These are phyloP conservation scores for Carallia brachiata DNA, from an alignment of 345 rosid species.

Conservation along the genomic window DNA sequence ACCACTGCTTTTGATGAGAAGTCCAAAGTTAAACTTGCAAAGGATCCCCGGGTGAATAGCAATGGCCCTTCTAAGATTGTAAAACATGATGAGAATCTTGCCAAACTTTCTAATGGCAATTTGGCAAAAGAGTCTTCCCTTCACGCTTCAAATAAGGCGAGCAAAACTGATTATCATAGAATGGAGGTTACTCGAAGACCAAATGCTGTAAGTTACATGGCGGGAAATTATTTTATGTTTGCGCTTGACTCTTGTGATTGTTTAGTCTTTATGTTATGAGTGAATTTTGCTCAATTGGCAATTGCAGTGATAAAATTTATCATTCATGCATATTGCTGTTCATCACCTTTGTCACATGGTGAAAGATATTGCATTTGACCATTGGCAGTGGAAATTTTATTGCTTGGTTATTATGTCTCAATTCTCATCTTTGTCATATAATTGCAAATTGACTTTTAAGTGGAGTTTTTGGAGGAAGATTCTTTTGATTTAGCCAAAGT, in stretches of 20 bases:
- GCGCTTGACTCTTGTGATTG: not conserved
- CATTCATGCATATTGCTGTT: not conserved
- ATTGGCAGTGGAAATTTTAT: too few relatives aligned
- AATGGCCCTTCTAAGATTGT: slow-evolving; percentile 28
- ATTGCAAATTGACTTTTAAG: not conserved
- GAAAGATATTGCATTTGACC: not conserved
- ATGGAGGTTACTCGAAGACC: slow-evolving; percentile 44
- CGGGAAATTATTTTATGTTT: slow-evolving; percentile 1
- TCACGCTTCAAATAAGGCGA: slow-evolving; percentile 21
- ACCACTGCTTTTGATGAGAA: slow-evolving; percentile 16
- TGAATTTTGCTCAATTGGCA: too few relatives aligned
- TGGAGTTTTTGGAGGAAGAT: not conserved
- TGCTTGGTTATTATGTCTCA: not conserved
- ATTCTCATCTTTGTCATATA: not conserved
- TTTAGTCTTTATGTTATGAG: too few relatives aligned
- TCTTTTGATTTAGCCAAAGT: not conserved
- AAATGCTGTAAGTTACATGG: slow-evolving; percentile 57
- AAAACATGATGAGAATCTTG: slow-evolving; percentile 34
- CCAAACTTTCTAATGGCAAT: slow-evolving; percentile 31
- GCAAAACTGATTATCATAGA: slow-evolving; percentile 25
- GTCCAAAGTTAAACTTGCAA: slow-evolving; percentile 20
- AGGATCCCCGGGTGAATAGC: slow-evolving; percentile 21
- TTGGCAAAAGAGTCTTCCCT: slow-evolving; percentile 23
- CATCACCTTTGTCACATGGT: not conserved
- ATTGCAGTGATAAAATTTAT: too few relatives aligned